Conservation (phyloP, 2,329 filamentous ascomycete species). For the Sclerotinia sclerotiorum region DNA sequence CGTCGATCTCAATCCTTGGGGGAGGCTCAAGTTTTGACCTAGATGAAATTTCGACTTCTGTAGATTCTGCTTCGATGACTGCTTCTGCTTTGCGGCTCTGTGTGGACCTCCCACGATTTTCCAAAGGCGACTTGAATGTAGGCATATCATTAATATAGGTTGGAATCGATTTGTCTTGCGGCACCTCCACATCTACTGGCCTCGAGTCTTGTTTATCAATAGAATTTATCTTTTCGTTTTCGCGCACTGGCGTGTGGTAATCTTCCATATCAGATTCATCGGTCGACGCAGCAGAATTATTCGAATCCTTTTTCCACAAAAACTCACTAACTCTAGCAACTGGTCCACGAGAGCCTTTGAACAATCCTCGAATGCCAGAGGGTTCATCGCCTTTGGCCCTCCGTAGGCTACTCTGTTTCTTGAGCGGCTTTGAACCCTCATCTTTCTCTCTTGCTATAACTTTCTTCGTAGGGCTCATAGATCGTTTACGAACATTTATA, state of each 20-base stretch:
- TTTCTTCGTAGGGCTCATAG: constrained; percentile 45
- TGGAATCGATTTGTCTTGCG: constrained; percentile 27
- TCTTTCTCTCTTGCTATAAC: constrained; percentile 44
- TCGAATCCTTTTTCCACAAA: constrained; percentile 58
- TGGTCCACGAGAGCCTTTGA: constrained; percentile 71
- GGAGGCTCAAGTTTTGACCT: constrained; percentile 50
- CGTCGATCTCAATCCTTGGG: constrained; percentile 50
- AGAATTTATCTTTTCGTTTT: constrained; percentile 41
- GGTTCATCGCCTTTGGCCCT: constrained; percentile 46
- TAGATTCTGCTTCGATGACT: constrained; percentile 35
- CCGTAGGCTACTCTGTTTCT: constrained; percentile 52
- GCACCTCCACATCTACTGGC: constrained; percentile 16
- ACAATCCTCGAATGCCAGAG: constrained; percentile 68
- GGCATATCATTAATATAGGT: constrained; percentile 44
- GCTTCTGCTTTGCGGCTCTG: constrained; percentile 33
- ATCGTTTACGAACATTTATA: constrained; percentile 30
- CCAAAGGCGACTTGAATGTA: constrained; percentile 50
- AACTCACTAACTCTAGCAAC: constrained; percentile 61
- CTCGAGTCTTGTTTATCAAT: constrained; percentile 27
- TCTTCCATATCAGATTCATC: constrained; percentile 50
- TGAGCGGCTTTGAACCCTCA: constrained; percentile 51
- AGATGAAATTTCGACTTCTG: constrained; percentile 43
- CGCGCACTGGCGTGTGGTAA: constrained; percentile 42
- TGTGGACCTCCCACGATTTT: constrained; percentile 41
- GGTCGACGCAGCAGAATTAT: constrained; percentile 47